Conservation (phyloP, 352 stramenopile genomes). For the Elongisporangium anandrum region DNA sequence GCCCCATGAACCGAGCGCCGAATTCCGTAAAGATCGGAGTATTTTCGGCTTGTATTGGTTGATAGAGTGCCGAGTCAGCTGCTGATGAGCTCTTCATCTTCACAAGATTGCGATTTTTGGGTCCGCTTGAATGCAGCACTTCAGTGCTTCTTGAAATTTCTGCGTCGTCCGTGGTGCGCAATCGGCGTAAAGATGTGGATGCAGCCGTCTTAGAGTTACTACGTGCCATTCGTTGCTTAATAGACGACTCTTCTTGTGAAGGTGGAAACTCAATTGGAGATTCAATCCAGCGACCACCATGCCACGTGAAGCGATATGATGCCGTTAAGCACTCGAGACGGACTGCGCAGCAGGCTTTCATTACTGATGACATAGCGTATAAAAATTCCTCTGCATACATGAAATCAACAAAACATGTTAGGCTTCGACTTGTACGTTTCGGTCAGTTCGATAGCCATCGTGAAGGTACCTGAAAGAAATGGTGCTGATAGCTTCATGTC, state of each 20-base stretch:
- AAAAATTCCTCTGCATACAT: constrained; percentile 41
- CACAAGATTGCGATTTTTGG: background rate
- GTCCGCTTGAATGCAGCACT: background rate
- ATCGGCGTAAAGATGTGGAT: background rate
- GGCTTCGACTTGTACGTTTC: background rate
- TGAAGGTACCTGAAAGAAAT: constrained; percentile 22
- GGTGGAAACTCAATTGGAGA: constrained; percentile 43
- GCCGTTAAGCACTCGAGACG: constrained; percentile 48
- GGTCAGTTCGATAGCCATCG: background rate
- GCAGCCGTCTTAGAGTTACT: constrained; percentile 9
- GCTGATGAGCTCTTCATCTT: background rate
- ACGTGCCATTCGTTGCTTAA: constrained; percentile 4
- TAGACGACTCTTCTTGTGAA: background rate
- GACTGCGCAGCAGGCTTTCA: constrained; percentile 49
- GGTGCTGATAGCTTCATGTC: constrained; percentile 41
- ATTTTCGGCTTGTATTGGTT: background rate
- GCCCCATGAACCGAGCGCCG: background rate
- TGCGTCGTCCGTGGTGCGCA: constrained; percentile 28
- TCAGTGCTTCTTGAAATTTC: background rate
- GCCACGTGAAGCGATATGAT: constrained; percentile 55
- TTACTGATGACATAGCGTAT: constrained; percentile 44
- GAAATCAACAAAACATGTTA: background rate
- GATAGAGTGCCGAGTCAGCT: background rate
- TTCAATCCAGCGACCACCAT: constrained; percentile 54
- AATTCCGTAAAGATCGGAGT: background rate